These are phyloP conservation scores for Letharia columbiana DNA, from an alignment of 495 filamentous ascomycete species.

Conservation along the genomic window DNA sequence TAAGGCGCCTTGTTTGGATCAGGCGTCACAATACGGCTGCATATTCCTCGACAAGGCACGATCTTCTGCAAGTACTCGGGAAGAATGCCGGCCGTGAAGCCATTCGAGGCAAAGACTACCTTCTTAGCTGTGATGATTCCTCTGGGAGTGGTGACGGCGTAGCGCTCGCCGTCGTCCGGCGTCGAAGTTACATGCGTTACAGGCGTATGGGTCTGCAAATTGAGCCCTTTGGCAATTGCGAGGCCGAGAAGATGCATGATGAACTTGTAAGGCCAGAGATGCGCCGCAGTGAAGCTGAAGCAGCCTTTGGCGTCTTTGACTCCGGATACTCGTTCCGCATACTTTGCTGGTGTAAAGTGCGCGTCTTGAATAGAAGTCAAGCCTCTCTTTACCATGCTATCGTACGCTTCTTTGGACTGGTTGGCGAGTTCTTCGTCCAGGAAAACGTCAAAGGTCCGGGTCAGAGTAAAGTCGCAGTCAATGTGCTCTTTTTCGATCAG, in stretches of 20 bases:
- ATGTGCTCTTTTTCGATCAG: not conserved
- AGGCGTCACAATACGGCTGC: not conserved
- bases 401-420: not conserved
- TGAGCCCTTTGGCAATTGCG: not conserved
- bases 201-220: not conserved
- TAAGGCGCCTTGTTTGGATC: not conserved
- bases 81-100: not conserved
- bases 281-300: conserved; percentile 2
- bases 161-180: not conserved
- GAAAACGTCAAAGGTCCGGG: not conserved
- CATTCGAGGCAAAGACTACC: not conserved
- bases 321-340: not conserved
- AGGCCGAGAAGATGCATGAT: not conserved
- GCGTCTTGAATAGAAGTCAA: not conserved
- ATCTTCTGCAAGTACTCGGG: not conserved
- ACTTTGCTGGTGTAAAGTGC: not conserved
- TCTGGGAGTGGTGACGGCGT: not conserved
- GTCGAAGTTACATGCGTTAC: not conserved
- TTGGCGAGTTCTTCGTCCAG: not conserved
- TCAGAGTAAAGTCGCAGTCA: conserved; percentile 3
- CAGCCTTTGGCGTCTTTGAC: conserved; percentile 7
- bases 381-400: not conserved
- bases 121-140: not conserved
- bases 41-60: not conserved
- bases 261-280: conserved; percentile 1